phyloP scores from a whole-genome alignment of 148 eudicot genomes.

The Rhododendron griersonianum region DNA sequence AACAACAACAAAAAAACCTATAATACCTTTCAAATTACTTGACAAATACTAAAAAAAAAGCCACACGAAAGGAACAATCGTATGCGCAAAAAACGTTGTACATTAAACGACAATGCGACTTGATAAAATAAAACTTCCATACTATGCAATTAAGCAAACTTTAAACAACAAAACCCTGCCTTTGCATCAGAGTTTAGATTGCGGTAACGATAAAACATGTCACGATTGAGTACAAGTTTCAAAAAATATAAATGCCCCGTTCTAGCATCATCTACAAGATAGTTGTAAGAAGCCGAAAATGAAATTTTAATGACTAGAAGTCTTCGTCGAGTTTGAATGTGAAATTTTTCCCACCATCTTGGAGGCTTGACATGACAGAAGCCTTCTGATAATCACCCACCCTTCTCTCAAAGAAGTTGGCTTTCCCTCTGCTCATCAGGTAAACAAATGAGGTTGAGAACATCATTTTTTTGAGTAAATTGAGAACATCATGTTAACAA shows the following conservation, averaged over 20 bases:
- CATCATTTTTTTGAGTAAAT: no score
- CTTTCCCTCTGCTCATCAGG: conserved; percentile 53
- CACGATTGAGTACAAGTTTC: not conserved
- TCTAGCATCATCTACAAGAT: not conserved
- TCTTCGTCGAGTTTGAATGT: conserved; percentile 73
- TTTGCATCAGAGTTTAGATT: not conserved
- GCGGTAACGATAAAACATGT: not conserved
- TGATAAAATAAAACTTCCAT: not conserved
- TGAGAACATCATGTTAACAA: not conserved
- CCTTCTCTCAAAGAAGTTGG: conserved; percentile 78
- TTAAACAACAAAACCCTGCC: not conserved
- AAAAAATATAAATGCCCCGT: not conserved
- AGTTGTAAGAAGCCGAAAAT: not conserved
- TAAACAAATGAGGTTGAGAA: not conserved
- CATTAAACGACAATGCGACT: not conserved
- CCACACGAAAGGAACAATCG: not conserved
- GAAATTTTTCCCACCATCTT: conserved; percentile 46
- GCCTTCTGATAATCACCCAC: conserved; percentile 86
- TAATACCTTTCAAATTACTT: not conserved
- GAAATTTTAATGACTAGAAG: conserved; percentile 32
- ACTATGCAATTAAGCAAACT: not conserved
- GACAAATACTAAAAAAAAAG: not conserved
- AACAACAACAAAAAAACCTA: not conserved
- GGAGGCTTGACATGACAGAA: conserved; percentile 60
- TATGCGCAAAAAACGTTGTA: not conserved